Conservation (phyloP, 306 rosid genomes). For the Myrica gale region DNA sequence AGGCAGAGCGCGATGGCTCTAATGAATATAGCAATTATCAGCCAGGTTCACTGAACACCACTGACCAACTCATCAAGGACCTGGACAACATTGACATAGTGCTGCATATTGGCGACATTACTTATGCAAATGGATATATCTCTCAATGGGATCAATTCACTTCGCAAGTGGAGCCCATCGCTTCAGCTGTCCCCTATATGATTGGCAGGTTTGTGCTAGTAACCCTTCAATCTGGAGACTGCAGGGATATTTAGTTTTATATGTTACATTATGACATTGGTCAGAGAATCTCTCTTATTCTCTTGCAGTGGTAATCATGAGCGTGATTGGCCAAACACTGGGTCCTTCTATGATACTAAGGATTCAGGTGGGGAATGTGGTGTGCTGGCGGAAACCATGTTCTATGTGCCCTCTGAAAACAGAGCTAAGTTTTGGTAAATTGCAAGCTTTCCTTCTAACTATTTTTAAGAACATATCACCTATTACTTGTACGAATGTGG, state of each 20-base stretch:
- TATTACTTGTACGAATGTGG: not conserved
- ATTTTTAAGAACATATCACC: conserved; percentile 10
- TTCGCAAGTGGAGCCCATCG: conserved; percentile 90
- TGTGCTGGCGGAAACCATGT: conserved; percentile 86
- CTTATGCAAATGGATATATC: conserved; percentile 86
- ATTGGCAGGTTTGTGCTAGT: conserved; percentile 67
- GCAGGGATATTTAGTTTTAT: conserved; percentile 4
- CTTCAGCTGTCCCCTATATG: conserved; percentile 82
- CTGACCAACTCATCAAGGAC: conserved; percentile 74
- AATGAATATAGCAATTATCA: conserved; percentile 80
- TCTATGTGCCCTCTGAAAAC: conserved; percentile 83
- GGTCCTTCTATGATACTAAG: conserved; percentile 58
- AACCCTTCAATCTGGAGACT: not conserved
- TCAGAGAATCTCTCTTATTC: conserved; percentile 11
- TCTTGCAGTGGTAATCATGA: conserved; percentile 85
- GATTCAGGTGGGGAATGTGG: conserved; percentile 99
- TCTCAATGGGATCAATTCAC: conserved; percentile 98
- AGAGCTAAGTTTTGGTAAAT: conserved; percentile 83
- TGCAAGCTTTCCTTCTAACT: conserved; percentile 9
- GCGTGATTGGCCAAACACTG: conserved; percentile 83
- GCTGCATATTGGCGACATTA: conserved; percentile 85
- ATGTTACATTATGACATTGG: not conserved
- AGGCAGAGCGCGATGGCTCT: conserved; percentile 96
- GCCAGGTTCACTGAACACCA: conserved; percentile 85
- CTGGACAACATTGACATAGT: conserved; percentile 72